Base-by-base conservation (phyloP, 164 flowering plant genomes). In the Magnolia officinalis region DNA sequence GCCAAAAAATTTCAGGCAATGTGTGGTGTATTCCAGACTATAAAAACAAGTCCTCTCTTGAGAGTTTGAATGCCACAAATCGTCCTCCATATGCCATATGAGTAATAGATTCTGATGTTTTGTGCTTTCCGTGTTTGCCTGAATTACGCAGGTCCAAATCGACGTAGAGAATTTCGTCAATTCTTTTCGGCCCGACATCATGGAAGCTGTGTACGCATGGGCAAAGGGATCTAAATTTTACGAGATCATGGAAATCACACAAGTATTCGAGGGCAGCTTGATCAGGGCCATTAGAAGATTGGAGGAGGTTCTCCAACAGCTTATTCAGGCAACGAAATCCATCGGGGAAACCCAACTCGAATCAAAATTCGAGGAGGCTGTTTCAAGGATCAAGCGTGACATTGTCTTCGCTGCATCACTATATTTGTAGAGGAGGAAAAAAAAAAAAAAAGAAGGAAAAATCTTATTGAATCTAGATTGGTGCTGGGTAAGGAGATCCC, bases 181-280 rank as follows among this genome's bases (percentile, higher is more conserved):
- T 72, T 92, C 96, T 13, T 94, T 94, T 83, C 87, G 98, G 65
- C 92, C 93, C 20, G 98, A 96, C 82, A 89, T 96, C 45, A 96
- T 96, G 98, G 98, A 94, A 81, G 97, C 92, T 64, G 95, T 96
- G 24, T 91, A 92, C 82, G 91, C 97, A 59, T 96, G 99, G 99
- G 91, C 98, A 1, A 90, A 88, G 82, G 99, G 99, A 19, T 91
- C 94, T 26, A 96, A 92, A 76, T 96, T 96, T 82, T 94, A 92
- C 23, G 85, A 81, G 71, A 83, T 83, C 3, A 79, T 96, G 99
- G 96, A 93, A 75, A 90, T 87, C 14, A 87, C 97, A 18, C 92
- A 81, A 75, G 98, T 94, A 2, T 96, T 96, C 79, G 99, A 96
- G 80, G 99, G 99, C 52, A 96, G 98, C 81, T 79, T 96, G 85